Evolutionary conservation across 306 rosid species (phyloP).

Genomic region (Inga oerstediana): DNA sequence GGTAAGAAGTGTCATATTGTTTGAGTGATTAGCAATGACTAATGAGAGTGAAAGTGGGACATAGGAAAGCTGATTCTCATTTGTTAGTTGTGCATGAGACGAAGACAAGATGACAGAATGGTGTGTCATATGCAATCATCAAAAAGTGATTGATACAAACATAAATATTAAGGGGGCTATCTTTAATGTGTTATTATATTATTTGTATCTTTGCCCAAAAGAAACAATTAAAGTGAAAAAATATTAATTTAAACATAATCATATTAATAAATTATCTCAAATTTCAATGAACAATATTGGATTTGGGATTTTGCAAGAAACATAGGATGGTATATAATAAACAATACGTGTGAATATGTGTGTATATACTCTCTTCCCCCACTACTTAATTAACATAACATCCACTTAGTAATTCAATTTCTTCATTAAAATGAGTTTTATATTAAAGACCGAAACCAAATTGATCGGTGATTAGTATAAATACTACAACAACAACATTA

Average conservation of each 20-base stretch:
- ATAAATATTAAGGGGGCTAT: not conserved
- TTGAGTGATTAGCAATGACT: slow-evolving; percentile 32
- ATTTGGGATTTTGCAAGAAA: not conserved
- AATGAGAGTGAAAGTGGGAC: slow-evolving; percentile 21
- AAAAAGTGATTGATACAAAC: slow-evolving; percentile 44
- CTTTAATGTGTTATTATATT: not conserved
- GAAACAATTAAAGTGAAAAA: not conserved
- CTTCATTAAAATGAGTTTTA: too few species aligned
- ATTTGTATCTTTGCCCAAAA: not conserved
- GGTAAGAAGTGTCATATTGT: slow-evolving; percentile 32
- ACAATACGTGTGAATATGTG: too few species aligned
- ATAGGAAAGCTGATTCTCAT: slow-evolving; percentile 40
- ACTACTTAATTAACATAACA: too few species aligned
- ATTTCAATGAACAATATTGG: not conserved
- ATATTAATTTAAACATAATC: not conserved
- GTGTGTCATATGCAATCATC: slow-evolving; percentile 55
- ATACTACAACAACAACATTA: too few species aligned
- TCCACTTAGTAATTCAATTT: too few species aligned
- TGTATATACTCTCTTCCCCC: too few species aligned
- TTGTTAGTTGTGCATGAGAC: slow-evolving; percentile 49
- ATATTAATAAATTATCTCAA: not conserved
- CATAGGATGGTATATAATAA: not conserved
- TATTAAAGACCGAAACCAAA: too few species aligned
- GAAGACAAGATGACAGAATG: slow-evolving; percentile 45
- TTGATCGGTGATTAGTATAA: too few species aligned